A percentile compares a stretch with the other conserved stretches of the same genome.
These are phyloP conservation scores for Petunia secreta DNA, from an alignment of 257 asterid genomes.

Conservation along the genomic window DNA sequence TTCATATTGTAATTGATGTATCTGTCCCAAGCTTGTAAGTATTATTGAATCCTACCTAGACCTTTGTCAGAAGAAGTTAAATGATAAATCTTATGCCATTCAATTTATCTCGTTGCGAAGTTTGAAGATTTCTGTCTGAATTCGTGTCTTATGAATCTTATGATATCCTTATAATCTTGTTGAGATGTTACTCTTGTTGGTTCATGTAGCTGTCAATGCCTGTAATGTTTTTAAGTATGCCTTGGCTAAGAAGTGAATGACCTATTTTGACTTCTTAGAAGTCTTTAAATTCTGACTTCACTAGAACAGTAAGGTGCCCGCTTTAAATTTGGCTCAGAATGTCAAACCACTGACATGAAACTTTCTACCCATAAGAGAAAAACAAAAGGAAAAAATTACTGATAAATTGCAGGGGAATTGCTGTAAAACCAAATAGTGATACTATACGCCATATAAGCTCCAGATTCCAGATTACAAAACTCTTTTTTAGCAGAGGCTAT, in stretches of 20 bases:
- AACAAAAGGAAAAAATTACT: background rate
- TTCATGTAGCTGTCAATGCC: background rate
- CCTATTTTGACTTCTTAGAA: background rate
- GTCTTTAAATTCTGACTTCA: background rate
- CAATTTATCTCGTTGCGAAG: background rate
- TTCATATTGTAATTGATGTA: constrained; percentile 38
- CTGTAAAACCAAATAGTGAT: background rate
- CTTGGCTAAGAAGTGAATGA: background rate
- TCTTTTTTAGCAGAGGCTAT: constrained; percentile 20
- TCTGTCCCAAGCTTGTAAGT: constrained; percentile 62
- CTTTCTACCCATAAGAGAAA: background rate
- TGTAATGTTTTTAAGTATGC: background rate
- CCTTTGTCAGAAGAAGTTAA: constrained; percentile 13
- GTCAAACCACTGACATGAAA: background rate
- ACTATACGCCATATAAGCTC: background rate
- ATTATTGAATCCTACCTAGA: constrained; percentile 44
- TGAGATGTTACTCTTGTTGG: background rate
- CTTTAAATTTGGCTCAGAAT: background rate
- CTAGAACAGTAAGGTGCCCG: background rate
- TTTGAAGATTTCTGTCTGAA: constrained; percentile 3
- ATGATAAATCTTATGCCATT: background rate
- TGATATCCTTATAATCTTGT: background rate
- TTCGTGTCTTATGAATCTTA: background rate
- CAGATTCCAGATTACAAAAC: background rate
- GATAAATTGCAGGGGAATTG: background rate